Base-by-base conservation (phyloP, 2,329 filamentous ascomycete genomes). In the Ophiobolus disseminans region DNA sequence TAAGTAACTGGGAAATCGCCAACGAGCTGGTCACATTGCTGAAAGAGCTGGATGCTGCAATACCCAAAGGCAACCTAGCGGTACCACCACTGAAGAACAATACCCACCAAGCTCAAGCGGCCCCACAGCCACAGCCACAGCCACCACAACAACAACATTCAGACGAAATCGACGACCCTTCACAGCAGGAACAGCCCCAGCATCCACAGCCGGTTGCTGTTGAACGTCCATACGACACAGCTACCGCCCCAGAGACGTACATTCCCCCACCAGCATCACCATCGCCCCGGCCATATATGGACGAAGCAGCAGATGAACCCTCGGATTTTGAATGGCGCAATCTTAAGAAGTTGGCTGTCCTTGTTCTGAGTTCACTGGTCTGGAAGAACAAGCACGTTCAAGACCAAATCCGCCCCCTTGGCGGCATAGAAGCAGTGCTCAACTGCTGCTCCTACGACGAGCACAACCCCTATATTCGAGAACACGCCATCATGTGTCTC, bases 361-460 rank as follows among this genome's bases (percentile, higher is more conserved):
- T 94, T 40, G 94, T 97, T 26, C 83, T 97, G 9, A 92, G 90
- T 0, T 91, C 89, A 0, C 83, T 97, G 0, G 86, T 97, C 3
- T 95, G 94, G 80, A 94, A 94, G 39, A 90, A 89, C 60, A 82
- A 87, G 1, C 83, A 85, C 7, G 92, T 97, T 0, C 93, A 97
- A 73, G 85, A 88, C 62, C 93, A 97, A 70, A 90, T 97, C 54
- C 84, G 95, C 35, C 83, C 86, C 39, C 85, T 93, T 62, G 89
- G 91, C 57, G 93, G 93, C 32, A 89, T 97, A 34, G 89, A 96
- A 59, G 87, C 90, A 0, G 82, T 97, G 16, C 82, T 97, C 13
- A 91, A 91, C 65, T 96, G 91, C 73, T 97, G 91, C 63, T 84
- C 86, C 23, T 94, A 94, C 68, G 93, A 97, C 68, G 91, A 93